Conservation (phyloP, 371 early-diverging fungal species). For the Mortierella sp. region DNA sequence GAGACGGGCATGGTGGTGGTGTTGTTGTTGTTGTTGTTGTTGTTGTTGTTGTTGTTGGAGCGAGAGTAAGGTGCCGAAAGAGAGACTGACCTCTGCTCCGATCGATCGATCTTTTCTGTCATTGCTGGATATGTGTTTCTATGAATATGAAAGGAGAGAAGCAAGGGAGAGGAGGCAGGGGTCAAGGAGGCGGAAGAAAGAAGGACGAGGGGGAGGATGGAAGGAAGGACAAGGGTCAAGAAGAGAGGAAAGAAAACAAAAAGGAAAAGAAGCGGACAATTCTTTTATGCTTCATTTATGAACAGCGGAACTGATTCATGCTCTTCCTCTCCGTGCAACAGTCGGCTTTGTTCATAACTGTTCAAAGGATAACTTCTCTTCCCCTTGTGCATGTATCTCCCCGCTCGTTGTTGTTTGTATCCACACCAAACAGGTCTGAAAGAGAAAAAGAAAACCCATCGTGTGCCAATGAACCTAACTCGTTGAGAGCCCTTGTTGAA, state of each 20-base stretch:
- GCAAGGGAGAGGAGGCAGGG: neutral
- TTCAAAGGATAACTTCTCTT: neutral
- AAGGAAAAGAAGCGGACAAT: neutral
- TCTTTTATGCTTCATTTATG: neutral
- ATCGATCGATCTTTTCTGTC: constrained; percentile 40
- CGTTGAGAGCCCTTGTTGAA: neutral
- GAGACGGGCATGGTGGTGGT: no score
- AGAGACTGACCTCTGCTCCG: constrained; percentile 36
- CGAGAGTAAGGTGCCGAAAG: neutral
- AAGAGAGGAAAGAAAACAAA: constrained; percentile 8
- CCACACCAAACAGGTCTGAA: no score
- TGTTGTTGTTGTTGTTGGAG: neutral
- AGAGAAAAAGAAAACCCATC: neutral
- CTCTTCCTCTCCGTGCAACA: neutral
- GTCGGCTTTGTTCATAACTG: neutral
- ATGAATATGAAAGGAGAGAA: neutral
- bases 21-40: no score
- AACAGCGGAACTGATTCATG: neutral
- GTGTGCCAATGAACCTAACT: neutral
- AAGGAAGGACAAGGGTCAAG: neutral
- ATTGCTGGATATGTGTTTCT: constrained; percentile 13
- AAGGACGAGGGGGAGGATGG: neutral
- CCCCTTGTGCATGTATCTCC: neutral
- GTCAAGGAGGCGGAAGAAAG: neutral
- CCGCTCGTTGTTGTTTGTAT: neutral